Base-by-base conservation (phyloP, 1,284 basidiomycete genomes). In the Quambalaria eucalypti region DNA sequence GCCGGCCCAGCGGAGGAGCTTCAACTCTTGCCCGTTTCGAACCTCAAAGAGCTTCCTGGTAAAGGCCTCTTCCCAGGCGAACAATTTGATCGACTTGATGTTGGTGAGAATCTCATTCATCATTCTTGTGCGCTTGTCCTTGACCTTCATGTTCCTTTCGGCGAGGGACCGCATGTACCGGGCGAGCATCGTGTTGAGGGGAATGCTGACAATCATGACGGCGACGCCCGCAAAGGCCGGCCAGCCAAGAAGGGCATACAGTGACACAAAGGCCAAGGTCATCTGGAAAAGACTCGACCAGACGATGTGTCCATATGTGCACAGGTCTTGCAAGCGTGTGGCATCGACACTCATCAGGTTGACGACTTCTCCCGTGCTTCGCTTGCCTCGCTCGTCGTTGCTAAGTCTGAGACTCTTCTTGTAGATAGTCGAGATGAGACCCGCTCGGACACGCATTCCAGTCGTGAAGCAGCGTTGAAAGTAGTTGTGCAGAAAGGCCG, bases 321-420 rank as follows among this genome's bases (percentile, higher is more conserved):
- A 87, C 36, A 92, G 79, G 71, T 95, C 91, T 66, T 90, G 89
- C 48, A 97, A 79, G 29, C 90, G 81, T 16, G 85, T 87, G 0
- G 90, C 85, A 52, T 78, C 77, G 29, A 93, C 88, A 10, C 85
- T 86, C 87, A 93, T 92, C 28, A 95, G 77, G 73, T 96, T 96
- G 64, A 95, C 89, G 50, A 95, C 90, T 70, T 96, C 90, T 3
- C 92, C 92, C n/a, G 88, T 85, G 0, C 87, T 82, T 33, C 87
- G 83, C 12, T 78, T 69, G 4, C 81, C 81, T 3, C 86, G 83
- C 69, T 89, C 90, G 57, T 90, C 86, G 64, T 86, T 90, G 7
- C 87, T 88, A 21, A 96, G 81, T 1, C 87, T 81, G 21, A 97
- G 80, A 0, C 88, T 83, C 76, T 96, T 95, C 60, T 85, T 80